Conservation (phyloP, 768 basidiomycete species). For the Tricholoma terreum region DNA sequence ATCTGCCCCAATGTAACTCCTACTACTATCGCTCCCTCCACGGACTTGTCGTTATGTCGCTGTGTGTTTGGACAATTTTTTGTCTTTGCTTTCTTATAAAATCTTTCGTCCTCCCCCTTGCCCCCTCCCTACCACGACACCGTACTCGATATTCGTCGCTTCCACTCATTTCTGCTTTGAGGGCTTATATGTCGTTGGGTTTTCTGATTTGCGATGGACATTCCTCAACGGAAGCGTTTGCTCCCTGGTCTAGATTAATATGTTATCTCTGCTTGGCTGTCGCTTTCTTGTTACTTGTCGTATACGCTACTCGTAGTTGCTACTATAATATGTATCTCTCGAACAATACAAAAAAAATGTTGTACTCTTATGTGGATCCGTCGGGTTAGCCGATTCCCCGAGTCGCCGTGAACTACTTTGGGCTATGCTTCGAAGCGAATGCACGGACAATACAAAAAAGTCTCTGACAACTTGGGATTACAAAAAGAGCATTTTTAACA, state of each 20-base stretch:
- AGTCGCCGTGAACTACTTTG: background rate
- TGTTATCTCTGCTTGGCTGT: slow-evolving; percentile 5
- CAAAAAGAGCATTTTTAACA: background rate
- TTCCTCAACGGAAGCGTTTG: background rate
- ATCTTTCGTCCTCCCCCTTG: background rate
- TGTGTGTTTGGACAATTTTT: background rate
- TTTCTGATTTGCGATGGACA: slow-evolving; percentile 2
- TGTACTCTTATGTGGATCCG: background rate
- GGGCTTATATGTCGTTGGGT: background rate
- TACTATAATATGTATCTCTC: slow-evolving; percentile 8
- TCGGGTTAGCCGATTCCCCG: background rate
- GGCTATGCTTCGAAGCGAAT: background rate
- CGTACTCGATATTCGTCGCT: slow-evolving; percentile 1
- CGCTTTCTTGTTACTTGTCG: background rate
- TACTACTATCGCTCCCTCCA: background rate
- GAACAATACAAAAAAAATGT: slow-evolving; percentile 5
- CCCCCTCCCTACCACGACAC: slow-evolving; percentile 4
- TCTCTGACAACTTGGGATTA: background rate
- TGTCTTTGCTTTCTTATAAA: background rate
- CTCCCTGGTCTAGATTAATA: slow-evolving; percentile 1
- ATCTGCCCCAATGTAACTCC: background rate
- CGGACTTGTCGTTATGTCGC: background rate
- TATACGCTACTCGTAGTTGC: background rate
- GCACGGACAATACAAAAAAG: background rate
- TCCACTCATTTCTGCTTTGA: background rate